These are phyloP conservation scores for Thalassiosira ordinaria DNA, from an alignment of 352 stramenopile genomes.

Conservation along the genomic window DNA sequence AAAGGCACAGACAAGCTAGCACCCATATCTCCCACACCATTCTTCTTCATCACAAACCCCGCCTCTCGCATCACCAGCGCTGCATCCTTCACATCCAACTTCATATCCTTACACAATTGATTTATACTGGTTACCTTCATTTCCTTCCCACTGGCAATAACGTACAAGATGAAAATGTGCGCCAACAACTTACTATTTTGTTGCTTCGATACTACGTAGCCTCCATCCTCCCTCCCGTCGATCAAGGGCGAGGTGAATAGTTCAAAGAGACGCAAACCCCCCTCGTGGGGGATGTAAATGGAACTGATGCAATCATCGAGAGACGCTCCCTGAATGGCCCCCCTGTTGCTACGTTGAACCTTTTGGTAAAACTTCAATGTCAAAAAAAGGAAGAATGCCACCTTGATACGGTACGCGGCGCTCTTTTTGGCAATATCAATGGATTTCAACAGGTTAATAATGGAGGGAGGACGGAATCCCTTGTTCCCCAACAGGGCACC, in stretches of 20 bases:
- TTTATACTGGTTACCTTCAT: constrained; percentile 74
- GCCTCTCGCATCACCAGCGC: constrained; percentile 63
- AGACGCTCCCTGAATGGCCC: constrained; percentile 25
- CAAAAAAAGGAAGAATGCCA: constrained; percentile 50
- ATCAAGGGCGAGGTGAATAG: constrained; percentile 64
- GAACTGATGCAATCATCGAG: constrained; percentile 51
- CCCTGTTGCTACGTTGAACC: constrained; percentile 16
- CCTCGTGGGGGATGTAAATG: constrained; percentile 60
- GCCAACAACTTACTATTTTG: constrained; percentile 66
- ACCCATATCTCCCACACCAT: constrained; percentile 24
- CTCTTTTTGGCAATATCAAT: constrained; percentile 27
- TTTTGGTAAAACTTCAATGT: constrained; percentile 47
- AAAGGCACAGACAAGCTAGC: constrained; percentile 71
- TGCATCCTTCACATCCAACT: constrained; percentile 61
- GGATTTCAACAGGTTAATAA: constrained; percentile 27
- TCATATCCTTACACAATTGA: constrained; percentile 69
- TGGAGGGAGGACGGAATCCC: constrained; percentile 31
- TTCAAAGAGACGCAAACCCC: constrained; percentile 58
- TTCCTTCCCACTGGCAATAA: constrained; percentile 60
- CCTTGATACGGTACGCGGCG: constrained; percentile 36
- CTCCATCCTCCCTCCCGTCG: constrained; percentile 23
- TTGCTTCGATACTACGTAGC: constrained; percentile 54
- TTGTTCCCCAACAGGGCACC: constrained; percentile 31
- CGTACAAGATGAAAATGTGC: constrained; percentile 71
- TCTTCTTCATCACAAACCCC: constrained; percentile 71